A percentile compares a stretch with the other conserved stretches of the same genome.
Conservation (phyloP, 2,329 filamentous ascomycete species). For the Microdochium trichocladiopsis region DNA sequence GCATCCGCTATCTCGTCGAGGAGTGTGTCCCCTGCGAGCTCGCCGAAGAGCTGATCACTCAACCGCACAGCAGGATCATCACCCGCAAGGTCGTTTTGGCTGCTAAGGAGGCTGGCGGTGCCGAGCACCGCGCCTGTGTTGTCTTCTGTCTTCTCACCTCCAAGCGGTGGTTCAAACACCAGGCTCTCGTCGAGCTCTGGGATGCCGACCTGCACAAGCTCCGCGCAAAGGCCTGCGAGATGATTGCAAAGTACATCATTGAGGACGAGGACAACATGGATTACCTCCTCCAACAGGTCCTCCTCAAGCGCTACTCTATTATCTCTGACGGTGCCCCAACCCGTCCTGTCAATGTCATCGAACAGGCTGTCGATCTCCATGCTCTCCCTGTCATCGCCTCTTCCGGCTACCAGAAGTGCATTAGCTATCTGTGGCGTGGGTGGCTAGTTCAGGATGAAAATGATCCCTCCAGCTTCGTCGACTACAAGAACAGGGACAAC, state of each 20-base stretch:
- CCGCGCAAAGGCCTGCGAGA: constrained; percentile 76
- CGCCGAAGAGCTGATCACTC: constrained; percentile 65
- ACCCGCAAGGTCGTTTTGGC: constrained; percentile 73
- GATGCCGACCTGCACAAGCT: constrained; percentile 79
- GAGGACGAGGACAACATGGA: constrained; percentile 73
- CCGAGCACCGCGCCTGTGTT: constrained; percentile 70
- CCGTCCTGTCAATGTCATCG: constrained; percentile 77
- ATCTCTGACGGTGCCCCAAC: constrained; percentile 65
- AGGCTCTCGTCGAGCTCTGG: constrained; percentile 79
- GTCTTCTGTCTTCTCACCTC: constrained; percentile 75
- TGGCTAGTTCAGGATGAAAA: constrained; percentile 96
- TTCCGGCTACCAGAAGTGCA: constrained; percentile 93
- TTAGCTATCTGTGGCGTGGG: constrained; percentile 85
- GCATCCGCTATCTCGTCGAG: constrained; percentile 85
- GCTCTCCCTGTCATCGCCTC: constrained; percentile 83
- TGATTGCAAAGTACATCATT: constrained; percentile 86
- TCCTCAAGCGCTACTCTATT: constrained; percentile 86
- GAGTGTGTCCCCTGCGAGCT: constrained; percentile 87
- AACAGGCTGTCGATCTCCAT: constrained; percentile 89
- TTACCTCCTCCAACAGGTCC: constrained; percentile 72
- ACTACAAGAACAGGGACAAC: constrained; percentile 78
- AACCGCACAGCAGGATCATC: constrained; percentile 78
- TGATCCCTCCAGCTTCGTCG: constrained; percentile 81
- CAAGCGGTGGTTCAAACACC: constrained; percentile 68
- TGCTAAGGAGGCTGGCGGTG: constrained; percentile 68